phyloP scores from a whole-genome alignment of 768 basidiomycete genomes.

The Podaxis sp. region DNA sequence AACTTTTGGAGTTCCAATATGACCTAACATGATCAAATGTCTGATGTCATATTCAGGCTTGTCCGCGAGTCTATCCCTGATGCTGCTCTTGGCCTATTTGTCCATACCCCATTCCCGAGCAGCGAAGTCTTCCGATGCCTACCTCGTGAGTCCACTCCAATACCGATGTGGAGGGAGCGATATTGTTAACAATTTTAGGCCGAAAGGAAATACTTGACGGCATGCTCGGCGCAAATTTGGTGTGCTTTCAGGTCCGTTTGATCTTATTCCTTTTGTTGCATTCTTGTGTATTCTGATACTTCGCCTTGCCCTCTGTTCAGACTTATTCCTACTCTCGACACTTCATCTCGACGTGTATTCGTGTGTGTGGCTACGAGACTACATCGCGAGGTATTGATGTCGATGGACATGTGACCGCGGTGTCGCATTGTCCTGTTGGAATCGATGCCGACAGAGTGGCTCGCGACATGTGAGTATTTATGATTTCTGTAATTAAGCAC shows the following conservation, averaged over 20 bases:
- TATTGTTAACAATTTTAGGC: constrained; percentile 35
- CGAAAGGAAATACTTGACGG: constrained; percentile 95
- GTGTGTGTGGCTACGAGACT: constrained; percentile 94
- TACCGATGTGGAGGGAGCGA: constrained; percentile 3
- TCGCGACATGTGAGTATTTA: constrained; percentile 61
- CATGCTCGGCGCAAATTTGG: constrained; percentile 95
- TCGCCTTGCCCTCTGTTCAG: constrained; percentile 25
- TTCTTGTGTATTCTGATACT: neutral
- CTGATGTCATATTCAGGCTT: constrained; percentile 39
- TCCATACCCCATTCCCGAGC: constrained; percentile 97
- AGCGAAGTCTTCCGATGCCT: constrained; percentile 95
- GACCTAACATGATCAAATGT: neutral
- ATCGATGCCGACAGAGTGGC: constrained; percentile 91
- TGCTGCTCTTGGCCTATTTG: constrained; percentile 85
- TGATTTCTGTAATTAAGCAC: neutral
- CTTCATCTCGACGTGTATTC: constrained; percentile 91
- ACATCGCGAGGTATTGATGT: constrained; percentile 75
- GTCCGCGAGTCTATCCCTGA: constrained; percentile 70
- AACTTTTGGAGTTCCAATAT: neutral
- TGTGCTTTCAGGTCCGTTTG: constrained; percentile 79
- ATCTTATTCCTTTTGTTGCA: neutral
- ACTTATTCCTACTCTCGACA: constrained; percentile 96
- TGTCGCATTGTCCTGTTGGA: constrained; percentile 93
- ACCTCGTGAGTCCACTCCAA: constrained; percentile 58
- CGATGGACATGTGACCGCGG: constrained; percentile 77